phyloP scores from a whole-genome alignment of 208 protist species.

The Wallacemonas sp. region DNA sequence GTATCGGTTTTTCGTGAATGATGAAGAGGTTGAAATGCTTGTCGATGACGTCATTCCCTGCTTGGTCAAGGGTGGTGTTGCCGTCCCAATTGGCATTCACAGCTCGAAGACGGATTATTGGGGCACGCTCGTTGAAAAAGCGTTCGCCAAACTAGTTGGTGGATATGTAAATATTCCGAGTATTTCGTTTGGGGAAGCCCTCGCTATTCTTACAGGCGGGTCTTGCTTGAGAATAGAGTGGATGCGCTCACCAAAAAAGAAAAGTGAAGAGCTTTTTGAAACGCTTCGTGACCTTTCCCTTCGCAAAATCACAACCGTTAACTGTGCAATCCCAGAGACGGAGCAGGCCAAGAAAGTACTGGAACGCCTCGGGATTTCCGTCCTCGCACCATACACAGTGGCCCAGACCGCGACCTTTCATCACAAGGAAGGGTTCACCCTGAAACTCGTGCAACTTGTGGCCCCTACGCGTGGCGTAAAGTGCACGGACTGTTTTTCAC shows the following conservation, averaged over 20 bases:
- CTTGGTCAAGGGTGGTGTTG: conserved; percentile 3
- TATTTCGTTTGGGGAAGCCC: conserved; percentile 41
- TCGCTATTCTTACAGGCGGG: conserved; percentile 58
- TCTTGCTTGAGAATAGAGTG: conserved; percentile 52
- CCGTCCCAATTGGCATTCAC: conserved; percentile 32
- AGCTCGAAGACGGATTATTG: conserved; percentile 46
- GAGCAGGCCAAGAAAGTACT: conserved; percentile 16
- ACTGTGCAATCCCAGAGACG: conserved; percentile 7
- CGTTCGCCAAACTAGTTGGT: conserved; percentile 60
- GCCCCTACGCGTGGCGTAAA: conserved; percentile 7
- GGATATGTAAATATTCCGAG: conserved; percentile 47
- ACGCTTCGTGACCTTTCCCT: conserved; percentile 8
- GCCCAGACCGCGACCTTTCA: conserved; percentile 17
- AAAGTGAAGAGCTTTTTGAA: conserved; percentile 12
- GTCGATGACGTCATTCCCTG: conserved; percentile 66
- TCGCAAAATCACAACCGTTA: background rate
- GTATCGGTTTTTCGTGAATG: conserved; percentile 31
- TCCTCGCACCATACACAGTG: conserved; percentile 28
- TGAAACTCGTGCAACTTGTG: conserved; percentile 28
- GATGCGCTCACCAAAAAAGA: background rate
- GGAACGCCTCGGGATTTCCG: conserved; percentile 11
- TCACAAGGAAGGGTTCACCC: conserved; percentile 14
- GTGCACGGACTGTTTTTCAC: conserved; percentile 14
- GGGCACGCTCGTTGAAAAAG: conserved; percentile 65
- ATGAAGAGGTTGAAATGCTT: conserved; percentile 30